Conservation (phyloP, 257 asterid genomes). For the Misopates orontium region DNA sequence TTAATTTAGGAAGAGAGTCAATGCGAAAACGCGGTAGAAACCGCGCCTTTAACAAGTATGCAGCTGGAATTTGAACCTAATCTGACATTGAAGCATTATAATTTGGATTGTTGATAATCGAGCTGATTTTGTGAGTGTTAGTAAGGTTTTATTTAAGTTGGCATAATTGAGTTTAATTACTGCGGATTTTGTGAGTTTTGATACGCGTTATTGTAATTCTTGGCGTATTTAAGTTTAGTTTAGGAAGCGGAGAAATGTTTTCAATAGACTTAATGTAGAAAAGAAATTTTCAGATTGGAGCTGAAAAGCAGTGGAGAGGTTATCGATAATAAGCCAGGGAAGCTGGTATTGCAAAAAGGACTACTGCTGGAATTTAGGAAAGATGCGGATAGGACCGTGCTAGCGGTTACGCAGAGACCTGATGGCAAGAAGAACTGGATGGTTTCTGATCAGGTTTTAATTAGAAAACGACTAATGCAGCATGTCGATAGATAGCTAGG, state of each 20-base stretch:
- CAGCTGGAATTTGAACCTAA: neutral
- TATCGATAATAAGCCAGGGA: conserved; percentile 54
- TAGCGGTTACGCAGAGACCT: conserved; percentile 87
- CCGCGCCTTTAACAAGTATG: conserved; percentile 77
- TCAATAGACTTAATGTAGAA: neutral
- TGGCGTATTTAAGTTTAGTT: too few relatives aligned
- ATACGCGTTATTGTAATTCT: too few relatives aligned
- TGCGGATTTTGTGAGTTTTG: neutral
- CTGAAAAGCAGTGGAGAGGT: conserved; percentile 59
- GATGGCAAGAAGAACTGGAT: conserved; percentile 98
- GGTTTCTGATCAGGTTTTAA: conserved; percentile 86
- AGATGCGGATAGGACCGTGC: conserved; percentile 74
- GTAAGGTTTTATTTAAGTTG: too few relatives aligned
- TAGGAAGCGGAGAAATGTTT: conserved; percentile 11
- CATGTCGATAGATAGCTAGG: conserved; percentile 43
- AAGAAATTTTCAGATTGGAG: conserved; percentile 52
- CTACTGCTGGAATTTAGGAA: conserved; percentile 87
- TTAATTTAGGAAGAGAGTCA: conserved; percentile 40
- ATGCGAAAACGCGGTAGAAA: conserved; percentile 47
- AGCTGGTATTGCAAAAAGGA: conserved; percentile 64
- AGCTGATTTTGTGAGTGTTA: too few relatives aligned
- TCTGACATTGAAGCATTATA: neutral
- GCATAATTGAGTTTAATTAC: too few relatives aligned
- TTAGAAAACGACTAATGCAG: conserved; percentile 33
- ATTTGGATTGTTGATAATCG: too few relatives aligned